These are phyloP conservation scores for Hevea brasiliensis DNA, from an alignment of 345 rosid species.

Conservation along the genomic window DNA sequence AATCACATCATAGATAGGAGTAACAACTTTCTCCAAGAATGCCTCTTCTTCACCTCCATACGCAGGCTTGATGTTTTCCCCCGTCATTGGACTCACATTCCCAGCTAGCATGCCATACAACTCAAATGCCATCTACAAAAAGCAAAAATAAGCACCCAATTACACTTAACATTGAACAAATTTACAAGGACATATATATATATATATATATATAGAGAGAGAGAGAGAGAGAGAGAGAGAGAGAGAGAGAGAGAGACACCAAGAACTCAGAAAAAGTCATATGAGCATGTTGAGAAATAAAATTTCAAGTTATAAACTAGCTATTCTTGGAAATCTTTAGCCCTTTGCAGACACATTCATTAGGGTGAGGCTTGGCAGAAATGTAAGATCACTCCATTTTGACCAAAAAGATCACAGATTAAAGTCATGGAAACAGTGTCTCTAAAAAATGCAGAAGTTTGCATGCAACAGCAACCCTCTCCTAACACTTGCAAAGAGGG, in stretches of 20 bases:
- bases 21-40: conserved; percentile 84
- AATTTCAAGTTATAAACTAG: neutral
- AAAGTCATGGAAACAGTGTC: neutral
- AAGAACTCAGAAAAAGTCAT: neutral
- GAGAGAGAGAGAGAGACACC: no score
- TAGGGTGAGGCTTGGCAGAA: neutral
- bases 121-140: conserved; percentile 92
- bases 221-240: no score
- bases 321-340: neutral
- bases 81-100: conserved; percentile 95
- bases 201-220: no score
- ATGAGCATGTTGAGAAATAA: neutral
- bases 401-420: neutral
- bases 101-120: conserved; percentile 98
- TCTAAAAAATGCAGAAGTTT: neutral
- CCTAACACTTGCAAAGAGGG: neutral
- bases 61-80: conserved; percentile 96
- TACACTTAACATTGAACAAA: neutral
- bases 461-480: neutral
- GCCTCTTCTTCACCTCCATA: conserved; percentile 99
- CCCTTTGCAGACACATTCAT: neutral
- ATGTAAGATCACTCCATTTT: neutral
- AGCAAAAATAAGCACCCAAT: conserved; percentile 2
- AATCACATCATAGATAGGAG: conserved; percentile 87
- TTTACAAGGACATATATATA: neutral